Evolutionary conservation across 2,329 filamentous ascomycete species (phyloP).

Genomic region (Hawksworthiomyces lignivorus): DNA sequence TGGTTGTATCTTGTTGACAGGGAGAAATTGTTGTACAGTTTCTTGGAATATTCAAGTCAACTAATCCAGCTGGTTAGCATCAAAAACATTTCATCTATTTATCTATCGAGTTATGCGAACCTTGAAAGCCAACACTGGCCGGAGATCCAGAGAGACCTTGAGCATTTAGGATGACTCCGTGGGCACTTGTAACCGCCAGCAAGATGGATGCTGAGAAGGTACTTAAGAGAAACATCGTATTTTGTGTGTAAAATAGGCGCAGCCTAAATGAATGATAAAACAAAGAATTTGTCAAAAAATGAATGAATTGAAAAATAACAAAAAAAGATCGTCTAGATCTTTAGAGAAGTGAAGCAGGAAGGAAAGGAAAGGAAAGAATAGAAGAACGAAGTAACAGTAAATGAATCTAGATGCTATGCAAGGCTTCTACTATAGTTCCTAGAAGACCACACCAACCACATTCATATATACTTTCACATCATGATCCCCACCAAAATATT

Average conservation of each 20-base stretch:
- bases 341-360: too few relatives aligned
- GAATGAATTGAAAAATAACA: too few relatives aligned
- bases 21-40: conserved; percentile 17
- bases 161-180: conserved; percentile 13
- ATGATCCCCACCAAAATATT: too few relatives aligned
- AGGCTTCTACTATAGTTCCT: too few relatives aligned
- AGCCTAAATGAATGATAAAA: too few relatives aligned
- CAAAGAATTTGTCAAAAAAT: too few relatives aligned
- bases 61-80: too few relatives aligned
- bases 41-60: conserved; percentile 41
- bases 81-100: neutral
- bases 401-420: too few relatives aligned
- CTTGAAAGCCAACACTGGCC: conserved; percentile 13
- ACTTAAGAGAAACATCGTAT: conserved; percentile 4
- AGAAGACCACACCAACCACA: too few relatives aligned
- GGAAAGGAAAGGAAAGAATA: neutral
- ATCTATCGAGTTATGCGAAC: neutral
- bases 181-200: conserved; percentile 12
- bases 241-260: too few relatives aligned
- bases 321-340: too few relatives aligned
- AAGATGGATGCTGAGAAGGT: conserved; percentile 8
- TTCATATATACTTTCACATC: too few relatives aligned
- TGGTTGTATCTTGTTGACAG: conserved; percentile 46
- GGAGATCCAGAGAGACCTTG: conserved; percentile 14
- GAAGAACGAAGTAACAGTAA: neutral